Evolutionary conservation across 2,329 filamentous ascomycete species (phyloP), one percentile per base, ranked within the genome.

Genomic region (Raffaelea arxii): DNA sequence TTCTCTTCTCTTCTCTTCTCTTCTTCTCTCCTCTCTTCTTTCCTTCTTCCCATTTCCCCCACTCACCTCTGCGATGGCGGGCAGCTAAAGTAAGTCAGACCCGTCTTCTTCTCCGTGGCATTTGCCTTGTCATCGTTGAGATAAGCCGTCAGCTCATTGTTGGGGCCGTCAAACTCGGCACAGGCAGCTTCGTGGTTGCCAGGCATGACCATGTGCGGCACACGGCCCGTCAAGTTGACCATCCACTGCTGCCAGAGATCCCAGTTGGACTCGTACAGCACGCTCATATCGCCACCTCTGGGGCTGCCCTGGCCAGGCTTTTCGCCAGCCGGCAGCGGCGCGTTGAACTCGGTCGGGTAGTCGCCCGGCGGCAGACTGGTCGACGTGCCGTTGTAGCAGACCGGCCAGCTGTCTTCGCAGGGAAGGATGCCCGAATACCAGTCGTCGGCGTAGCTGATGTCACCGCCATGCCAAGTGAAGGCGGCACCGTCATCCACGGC

Each of bases 381-480:
- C 38, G 57, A 62, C 7, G 67, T 67, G 42, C 71, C 71, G 47
- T 74, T 74, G 56, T 74, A 75, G 61, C 72, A 75, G 14, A 74
- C 62, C 1, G 67, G 66, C 69, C 70, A 73, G 53, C 63, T 59
- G 44, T 62, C 58, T 40, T 60, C 65, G 47, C 71, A 75, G 14
- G 70, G 64, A 18, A 74, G 56, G 44, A 74, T 71, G n/a, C 72
- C 70, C 35, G 49, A 51, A 41, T 48, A 51, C 51, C 51, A 54
- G 51, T 54, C 50, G 43, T 52, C 51, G 18, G 46, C 66, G 48
- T 75, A 75, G 44, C 60, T 65, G 46, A 74, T 59, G 49, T 75
- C 71, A 42, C 72, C 71, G 32, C 71, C 70, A 55, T 75, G 72
- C 72, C 72, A 75, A 23, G 66, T 67, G 52, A 75, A 74, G 4